Conservation (phyloP, 352 stramenopile species). For the Pythium plurisporium region DNA sequence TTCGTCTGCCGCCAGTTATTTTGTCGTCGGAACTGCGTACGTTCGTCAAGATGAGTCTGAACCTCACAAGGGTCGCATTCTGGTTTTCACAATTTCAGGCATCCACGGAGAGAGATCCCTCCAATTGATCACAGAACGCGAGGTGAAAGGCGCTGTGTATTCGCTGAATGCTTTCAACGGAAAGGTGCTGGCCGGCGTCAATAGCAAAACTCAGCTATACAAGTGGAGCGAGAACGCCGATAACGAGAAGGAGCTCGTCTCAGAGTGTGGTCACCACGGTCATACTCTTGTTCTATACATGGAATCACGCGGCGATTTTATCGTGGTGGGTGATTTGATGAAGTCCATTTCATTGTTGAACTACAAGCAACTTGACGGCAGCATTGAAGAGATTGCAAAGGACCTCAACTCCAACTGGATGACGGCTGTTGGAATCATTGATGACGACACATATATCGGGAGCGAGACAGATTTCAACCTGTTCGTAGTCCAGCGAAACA, state of each 20-base stretch:
- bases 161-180: conserved; percentile 94
- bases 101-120: conserved; percentile 83
- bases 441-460: conserved; percentile 94
- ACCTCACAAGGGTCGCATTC: conserved; percentile 92
- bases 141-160: conserved; percentile 95
- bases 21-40: conserved; percentile 89
- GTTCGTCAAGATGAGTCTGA: conserved; percentile 94
- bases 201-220: conserved; percentile 94
- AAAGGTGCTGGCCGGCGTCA: conserved; percentile 91
- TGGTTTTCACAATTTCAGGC: conserved; percentile 88
- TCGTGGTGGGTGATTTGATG: conserved; percentile 97
- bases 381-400: conserved; percentile 94
- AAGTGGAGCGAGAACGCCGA: conserved; percentile 89
- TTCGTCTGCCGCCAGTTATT: conserved; percentile 67
- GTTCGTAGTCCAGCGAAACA: conserved; percentile 93
- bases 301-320: conserved; percentile 92
- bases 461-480: conserved; percentile 95
- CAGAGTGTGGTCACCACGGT: conserved; percentile 93
- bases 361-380: conserved; percentile 90
- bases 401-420: conserved; percentile 97
- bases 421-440: conserved; percentile 91
- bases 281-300: conserved; percentile 96
- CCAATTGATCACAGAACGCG: conserved; percentile 88
- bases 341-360: conserved; percentile 94
- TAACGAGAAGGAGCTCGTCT: conserved; percentile 86